Evolutionary conservation across 257 asterid species (phyloP).

Genomic region (Jacaranda copaia): DNA sequence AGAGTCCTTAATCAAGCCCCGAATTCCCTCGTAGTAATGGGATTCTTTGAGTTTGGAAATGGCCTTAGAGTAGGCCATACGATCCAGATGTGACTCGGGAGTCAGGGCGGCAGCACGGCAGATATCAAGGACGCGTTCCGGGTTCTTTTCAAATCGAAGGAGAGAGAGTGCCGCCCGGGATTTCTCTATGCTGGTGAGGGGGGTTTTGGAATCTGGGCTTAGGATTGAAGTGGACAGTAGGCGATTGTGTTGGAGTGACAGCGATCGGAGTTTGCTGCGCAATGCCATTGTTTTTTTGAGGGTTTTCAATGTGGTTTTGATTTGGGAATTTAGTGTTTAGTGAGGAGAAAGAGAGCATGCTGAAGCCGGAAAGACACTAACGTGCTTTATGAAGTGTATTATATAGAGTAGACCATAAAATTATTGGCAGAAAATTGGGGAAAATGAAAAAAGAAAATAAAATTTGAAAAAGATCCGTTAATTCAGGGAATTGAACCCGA

Average conservation of each 20-base stretch:
- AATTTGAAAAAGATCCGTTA: not conserved
- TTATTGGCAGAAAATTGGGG: not conserved
- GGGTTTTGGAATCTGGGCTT: constrained; percentile 67
- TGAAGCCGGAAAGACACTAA: too few relatives aligned
- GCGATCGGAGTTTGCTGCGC: constrained; percentile 60
- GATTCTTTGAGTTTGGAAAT: constrained; percentile 60
- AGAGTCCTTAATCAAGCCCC: constrained; percentile 62
- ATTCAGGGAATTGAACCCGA: constrained; percentile 70
- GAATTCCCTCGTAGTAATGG: constrained; percentile 63
- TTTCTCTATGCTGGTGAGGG: constrained; percentile 68
- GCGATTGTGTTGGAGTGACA: constrained; percentile 42
- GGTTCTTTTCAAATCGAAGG: constrained; percentile 79
- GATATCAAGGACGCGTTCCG: constrained; percentile 80
- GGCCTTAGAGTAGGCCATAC: constrained; percentile 70
- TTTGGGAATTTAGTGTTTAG: constrained; percentile 22
- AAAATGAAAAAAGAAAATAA: not conserved
- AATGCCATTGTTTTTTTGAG: constrained; percentile 63
- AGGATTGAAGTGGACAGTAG: constrained; percentile 61
- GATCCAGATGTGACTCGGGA: constrained; percentile 74
- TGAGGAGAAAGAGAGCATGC: too few relatives aligned
- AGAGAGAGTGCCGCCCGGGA: constrained; percentile 84
- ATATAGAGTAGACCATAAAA: not conserved
- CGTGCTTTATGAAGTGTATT: too few relatives aligned
- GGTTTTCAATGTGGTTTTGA: constrained; percentile 30
- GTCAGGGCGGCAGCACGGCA: constrained; percentile 87